Conservation (phyloP, 306 rosid species). For the Herpetospermum pedunculosum region DNA sequence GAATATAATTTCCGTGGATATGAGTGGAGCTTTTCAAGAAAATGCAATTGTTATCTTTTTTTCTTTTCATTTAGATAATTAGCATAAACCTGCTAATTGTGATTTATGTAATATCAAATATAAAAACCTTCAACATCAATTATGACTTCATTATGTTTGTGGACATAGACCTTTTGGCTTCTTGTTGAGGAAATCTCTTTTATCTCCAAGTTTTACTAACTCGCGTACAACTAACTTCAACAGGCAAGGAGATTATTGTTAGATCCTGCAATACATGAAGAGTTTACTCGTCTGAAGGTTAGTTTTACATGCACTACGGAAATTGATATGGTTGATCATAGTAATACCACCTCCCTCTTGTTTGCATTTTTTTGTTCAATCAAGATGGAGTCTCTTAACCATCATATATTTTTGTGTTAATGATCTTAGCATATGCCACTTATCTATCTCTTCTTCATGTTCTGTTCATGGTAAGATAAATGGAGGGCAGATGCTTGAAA, state of each 20-base stretch:
- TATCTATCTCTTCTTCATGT: not conserved
- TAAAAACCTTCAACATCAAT: not conserved
- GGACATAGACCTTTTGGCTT: not conserved
- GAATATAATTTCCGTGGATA: not conserved
- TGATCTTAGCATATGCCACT: not conserved
- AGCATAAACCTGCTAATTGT: too few species aligned
- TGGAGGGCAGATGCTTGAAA: not conserved
- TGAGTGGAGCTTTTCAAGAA: not conserved
- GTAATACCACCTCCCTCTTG: conserved; percentile 1
- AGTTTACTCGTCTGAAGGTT: conserved; percentile 83
- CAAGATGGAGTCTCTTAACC: not conserved
- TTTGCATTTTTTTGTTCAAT: not conserved
- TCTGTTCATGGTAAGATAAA: not conserved
- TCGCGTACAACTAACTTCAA: conserved; percentile 10
- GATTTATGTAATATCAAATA: too few species aligned
- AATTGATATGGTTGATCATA: conserved; percentile 7
- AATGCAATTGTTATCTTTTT: not conserved
- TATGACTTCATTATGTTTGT: not conserved
- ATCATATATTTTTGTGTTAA: not conserved
- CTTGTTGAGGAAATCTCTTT: not conserved
- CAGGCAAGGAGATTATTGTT: conserved; percentile 81
- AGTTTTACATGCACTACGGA: conserved; percentile 9
- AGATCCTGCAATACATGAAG: conserved; percentile 93
- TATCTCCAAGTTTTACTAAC: not conserved
- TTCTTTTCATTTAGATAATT: not conserved